Percentiles rank a stretch among this genome's conserved stretches.
phyloP scores from a whole-genome alignment of 352 stramenopile genomes.

The Aphanomyces euteiches region DNA sequence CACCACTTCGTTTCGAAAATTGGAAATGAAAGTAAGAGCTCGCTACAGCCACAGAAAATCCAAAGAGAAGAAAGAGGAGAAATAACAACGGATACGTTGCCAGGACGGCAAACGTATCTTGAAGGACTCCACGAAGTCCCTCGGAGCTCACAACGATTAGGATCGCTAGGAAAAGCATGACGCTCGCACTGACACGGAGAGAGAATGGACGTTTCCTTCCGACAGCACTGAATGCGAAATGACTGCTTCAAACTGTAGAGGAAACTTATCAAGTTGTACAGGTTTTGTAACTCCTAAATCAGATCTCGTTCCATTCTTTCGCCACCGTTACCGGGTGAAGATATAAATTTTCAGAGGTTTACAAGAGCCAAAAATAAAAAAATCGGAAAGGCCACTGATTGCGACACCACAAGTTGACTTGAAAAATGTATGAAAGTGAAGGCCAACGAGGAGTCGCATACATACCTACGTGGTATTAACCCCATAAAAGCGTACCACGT shows the following conservation, averaged over 20 bases:
- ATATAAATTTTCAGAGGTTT: not conserved
- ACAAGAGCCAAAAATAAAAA: not conserved
- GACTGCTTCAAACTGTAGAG: not conserved
- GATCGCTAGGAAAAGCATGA: conserved; percentile 25
- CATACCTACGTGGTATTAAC: no score
- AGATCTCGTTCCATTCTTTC: no score
- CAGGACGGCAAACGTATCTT: conserved; percentile 15
- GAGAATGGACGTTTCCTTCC: not conserved
- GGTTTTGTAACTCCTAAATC: not conserved
- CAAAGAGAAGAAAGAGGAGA: conserved; percentile 25
- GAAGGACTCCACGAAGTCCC: conserved; percentile 19
- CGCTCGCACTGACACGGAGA: no score
- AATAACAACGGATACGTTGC: conserved; percentile 26
- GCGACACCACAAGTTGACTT: no score
- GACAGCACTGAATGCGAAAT: conserved; percentile 21
- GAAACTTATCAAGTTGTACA: conserved; percentile 6
- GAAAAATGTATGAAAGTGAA: no score
- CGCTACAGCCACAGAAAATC: conserved; percentile 19
- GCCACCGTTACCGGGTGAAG: not conserved
- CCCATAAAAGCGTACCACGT: no score
- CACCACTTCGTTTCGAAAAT: not conserved
- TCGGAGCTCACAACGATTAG: conserved; percentile 24
- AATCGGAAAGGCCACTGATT: not conserved
- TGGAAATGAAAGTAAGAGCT: conserved; percentile 26
- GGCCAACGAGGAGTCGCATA: no score